A percentile compares a stretch with the other conserved stretches of the same genome.
Evolutionary conservation across 176 grass and related monocot species (phyloP).

Genomic region (Stipa capillata): DNA sequence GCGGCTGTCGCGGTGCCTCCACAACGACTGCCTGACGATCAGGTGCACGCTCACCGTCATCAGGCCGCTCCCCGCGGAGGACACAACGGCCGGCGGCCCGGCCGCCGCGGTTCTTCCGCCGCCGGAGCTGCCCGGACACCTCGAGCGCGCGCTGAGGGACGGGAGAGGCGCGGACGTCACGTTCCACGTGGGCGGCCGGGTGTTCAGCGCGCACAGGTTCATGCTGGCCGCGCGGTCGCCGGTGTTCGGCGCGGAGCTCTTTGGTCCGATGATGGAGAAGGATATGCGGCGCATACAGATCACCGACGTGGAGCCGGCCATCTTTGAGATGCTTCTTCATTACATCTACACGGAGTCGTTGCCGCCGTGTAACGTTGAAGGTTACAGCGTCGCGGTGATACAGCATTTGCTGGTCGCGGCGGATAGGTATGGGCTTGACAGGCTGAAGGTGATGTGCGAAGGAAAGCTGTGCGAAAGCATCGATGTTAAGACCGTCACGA

Average conservation of each 20-base stretch:
- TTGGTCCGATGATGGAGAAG: slow-evolving; percentile 7
- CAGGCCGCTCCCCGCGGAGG: not conserved
- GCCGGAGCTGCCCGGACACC: not conserved
- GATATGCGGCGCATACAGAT: not conserved
- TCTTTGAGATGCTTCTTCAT: not conserved
- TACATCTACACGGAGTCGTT: not conserved
- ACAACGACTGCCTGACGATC: not conserved
- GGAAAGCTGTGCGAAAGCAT: not conserved
- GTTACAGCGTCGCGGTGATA: no score
- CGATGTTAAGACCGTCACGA: not conserved
- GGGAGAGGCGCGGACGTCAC: not conserved
- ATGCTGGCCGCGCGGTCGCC: not conserved
- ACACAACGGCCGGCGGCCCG: not conserved
- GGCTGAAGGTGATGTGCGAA: not conserved
- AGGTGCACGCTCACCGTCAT: not conserved
- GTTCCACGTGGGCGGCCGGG: not conserved
- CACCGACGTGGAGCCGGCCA: not conserved
- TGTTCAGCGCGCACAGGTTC: not conserved
- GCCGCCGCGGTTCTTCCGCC: not conserved
- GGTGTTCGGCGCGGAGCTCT: not conserved
- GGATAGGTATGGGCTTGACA: not conserved
- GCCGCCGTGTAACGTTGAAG: not conserved
- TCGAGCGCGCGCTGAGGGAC: not conserved
- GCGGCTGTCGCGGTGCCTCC: no score
- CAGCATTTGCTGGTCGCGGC: not conserved